Conservation (phyloP, 352 stramenopile species). For the Pythium utonaiense region DNA sequence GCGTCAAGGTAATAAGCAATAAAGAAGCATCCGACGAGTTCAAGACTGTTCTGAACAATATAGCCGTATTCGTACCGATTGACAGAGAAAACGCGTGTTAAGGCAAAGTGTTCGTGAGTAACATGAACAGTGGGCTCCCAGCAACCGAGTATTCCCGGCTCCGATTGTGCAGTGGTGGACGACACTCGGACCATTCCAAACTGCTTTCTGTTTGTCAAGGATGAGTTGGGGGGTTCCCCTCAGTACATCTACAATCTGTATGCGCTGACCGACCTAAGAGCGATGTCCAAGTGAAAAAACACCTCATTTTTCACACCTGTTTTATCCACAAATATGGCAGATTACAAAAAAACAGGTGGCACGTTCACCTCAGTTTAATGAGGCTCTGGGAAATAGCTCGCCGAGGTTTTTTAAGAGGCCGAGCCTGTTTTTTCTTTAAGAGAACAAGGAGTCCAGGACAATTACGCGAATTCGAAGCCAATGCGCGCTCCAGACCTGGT, state of each 20-base stretch:
- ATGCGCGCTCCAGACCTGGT: too few species aligned
- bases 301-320: too few species aligned
- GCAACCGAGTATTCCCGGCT: not conserved
- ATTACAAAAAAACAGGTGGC: too few species aligned
- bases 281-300: too few species aligned
- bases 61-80: not conserved
- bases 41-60: conserved; percentile 3
- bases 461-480: too few species aligned
- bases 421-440: too few species aligned
- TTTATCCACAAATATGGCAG: too few species aligned
- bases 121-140: not conserved
- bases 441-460: too few species aligned
- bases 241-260: not conserved
- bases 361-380: too few species aligned
- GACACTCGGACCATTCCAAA: not conserved
- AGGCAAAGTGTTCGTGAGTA: not conserved
- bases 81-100: not conserved
- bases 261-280: not conserved
- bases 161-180: not conserved
- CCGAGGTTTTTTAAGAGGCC: too few species aligned
- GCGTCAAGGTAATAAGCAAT: too few species aligned
- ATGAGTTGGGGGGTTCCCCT: not conserved
- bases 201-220: not conserved
- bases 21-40: conserved; percentile 3
- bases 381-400: too few species aligned